Conservation (phyloP, 139 green algal species). For the Prasinococcaceae sp. region DNA sequence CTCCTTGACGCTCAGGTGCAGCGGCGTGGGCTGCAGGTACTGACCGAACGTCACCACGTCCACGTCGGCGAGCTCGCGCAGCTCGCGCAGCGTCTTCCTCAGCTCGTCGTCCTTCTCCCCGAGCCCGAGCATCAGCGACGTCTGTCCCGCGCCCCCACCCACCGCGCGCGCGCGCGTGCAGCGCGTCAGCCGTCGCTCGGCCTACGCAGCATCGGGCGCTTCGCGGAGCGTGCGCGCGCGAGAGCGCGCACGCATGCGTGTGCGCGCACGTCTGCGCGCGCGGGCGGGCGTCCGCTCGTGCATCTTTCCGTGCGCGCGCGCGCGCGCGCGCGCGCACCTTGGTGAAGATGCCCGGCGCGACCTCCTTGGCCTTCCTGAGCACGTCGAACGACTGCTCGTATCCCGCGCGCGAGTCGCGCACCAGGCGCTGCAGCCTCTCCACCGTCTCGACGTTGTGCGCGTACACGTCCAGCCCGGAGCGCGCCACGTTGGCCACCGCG, state of each 20-base stretch:
- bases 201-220: too few relatives aligned
- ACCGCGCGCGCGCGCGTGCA: too few relatives aligned
- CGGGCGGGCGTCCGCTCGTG: too few relatives aligned
- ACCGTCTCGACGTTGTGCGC: conserved; percentile 99
- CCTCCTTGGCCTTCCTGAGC: conserved; percentile 67
- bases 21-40: conserved; percentile 96
- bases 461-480: conserved; percentile 87
- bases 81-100: conserved; percentile 32
- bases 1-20: conserved; percentile 91
- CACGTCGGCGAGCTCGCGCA: conserved; percentile 48
- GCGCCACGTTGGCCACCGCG: conserved; percentile 48
- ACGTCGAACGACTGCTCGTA: conserved; percentile 77
- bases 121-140: conserved; percentile 91
- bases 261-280: too few relatives aligned
- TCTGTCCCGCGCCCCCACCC: conserved; percentile 65
- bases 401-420: conserved; percentile 71
- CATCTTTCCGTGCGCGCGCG: too few relatives aligned
- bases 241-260: too few relatives aligned
- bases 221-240: too few relatives aligned
- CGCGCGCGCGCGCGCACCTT: conserved; percentile 21
- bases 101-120: conserved; percentile 80
- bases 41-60: conserved; percentile 97
- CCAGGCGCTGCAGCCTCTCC: conserved; percentile 54
- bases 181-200: too few relatives aligned
- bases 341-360: conserved; percentile 12